Evolutionary conservation across 1,139 yeast genomes (phyloP), one percentile per base, ranked within the genome.

Genomic region (Eremothecium gossypii): DNA sequence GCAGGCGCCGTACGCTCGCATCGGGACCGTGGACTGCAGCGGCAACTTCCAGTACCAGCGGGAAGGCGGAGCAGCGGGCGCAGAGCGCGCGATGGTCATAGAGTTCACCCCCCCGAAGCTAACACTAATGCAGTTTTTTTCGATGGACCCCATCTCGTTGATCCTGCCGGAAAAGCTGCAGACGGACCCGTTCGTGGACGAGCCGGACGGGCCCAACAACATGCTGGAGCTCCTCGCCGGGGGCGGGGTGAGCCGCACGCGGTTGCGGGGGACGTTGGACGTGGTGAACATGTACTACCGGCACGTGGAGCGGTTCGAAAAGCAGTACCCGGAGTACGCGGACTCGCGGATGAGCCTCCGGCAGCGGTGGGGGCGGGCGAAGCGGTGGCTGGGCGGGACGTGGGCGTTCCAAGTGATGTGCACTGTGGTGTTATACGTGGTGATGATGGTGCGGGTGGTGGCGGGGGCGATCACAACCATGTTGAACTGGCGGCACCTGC

Each of bases 81-180:
- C 23, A 17, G 23, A 17, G 23, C 38, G 44, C 2, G 56, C 64
- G 37, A 69, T 69, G 27, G 56, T 85, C 1, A 67, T 89, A 2
- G 53, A 74, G 12, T 89, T 79, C 59, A 75, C 76, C 29, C 84
- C 94, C 1, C 97, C 97, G 0, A 73, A 76, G 40, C 77, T 83
- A 23, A 69, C 70, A 35, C 73, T 76, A 47, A 73, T 91, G 70
- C 96, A 89, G 54, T 86, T 83, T 59, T 83, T 79, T 51, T 80
- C 96, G 0, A 63, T 83, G 4, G 67, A 71, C 20, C 95, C 96
- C 0, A 83, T 82, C 33, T 69, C 76, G 29, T 70, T 82, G 40
- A 87, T 82, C 48, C 71, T 82, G 2, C 69, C 73, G 2, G 70
- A 65, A 42, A 58, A 61, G 38, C 50, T 57, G 37, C 10, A 14